Evolutionary conservation across 495 filamentous ascomycete genomes (phyloP).

Genomic region (Aspergillus incahuasiensis): DNA sequence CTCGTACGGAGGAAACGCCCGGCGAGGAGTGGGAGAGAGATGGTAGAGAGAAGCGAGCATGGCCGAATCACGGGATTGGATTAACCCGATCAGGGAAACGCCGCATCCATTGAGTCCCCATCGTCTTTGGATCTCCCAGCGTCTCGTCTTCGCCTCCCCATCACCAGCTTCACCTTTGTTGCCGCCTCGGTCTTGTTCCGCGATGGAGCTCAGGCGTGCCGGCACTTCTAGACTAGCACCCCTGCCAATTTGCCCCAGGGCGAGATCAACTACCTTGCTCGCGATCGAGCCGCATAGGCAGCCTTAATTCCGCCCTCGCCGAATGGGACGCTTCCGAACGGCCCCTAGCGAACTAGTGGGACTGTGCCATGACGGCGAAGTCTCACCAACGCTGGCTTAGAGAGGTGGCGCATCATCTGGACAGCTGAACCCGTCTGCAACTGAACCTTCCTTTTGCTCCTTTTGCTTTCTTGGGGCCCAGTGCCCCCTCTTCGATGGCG

Average conservation of each 20-base stretch:
- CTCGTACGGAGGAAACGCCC: background rate
- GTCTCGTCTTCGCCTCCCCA: too few relatives aligned
- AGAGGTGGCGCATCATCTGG: slow-evolving; percentile 28
- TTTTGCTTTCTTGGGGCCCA: slow-evolving; percentile 14
- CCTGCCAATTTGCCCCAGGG: background rate
- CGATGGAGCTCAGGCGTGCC: background rate
- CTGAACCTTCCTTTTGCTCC: slow-evolving; percentile 16
- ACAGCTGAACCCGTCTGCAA: slow-evolving; percentile 31
- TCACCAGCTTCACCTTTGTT: background rate
- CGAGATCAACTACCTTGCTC: slow-evolving; percentile 5
- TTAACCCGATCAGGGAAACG: background rate
- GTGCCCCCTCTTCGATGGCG: slow-evolving; percentile 14
- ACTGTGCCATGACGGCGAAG: slow-evolving; percentile 7
- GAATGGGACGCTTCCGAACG: slow-evolving; percentile 10
- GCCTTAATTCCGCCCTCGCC: slow-evolving; percentile 15
- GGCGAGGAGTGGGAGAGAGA: background rate
- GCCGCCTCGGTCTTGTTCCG: background rate
- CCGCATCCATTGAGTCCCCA: too few relatives aligned
- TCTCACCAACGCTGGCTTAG: slow-evolving; percentile 9
- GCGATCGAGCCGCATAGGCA: slow-evolving; percentile 20
- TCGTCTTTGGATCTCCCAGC: too few relatives aligned
- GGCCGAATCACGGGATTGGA: background rate
- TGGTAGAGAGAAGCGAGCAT: background rate
- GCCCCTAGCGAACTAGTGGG: slow-evolving; percentile 22
- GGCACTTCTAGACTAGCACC: background rate